Evolutionary conservation across 176 grass and related monocot genomes (phyloP), one percentile per base, ranked within the genome.

Genomic region (Phoenix dactylifera): DNA sequence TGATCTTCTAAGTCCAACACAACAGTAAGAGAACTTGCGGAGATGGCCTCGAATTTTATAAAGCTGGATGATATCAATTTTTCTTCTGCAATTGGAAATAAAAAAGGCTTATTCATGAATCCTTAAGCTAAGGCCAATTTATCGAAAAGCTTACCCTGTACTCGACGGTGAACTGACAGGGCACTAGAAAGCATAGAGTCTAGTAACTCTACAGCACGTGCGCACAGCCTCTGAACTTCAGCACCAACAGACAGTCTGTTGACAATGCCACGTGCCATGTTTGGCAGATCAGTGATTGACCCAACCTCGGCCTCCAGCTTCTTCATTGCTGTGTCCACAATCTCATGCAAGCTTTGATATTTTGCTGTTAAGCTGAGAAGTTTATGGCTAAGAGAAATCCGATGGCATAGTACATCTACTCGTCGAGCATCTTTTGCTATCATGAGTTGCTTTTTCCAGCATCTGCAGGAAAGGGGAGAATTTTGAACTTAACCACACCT

Each of bases 401-500:
- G 80, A 75, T 85, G 78, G 53, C 87, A 97, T 59, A 97, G 75
- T 53, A 88, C 76, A 75, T 97, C 92, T 56, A 97, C 69, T 58
- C 92, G 80, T 1, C 92, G 75, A 77, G 87, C 92, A 70, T 97
- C 87, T 82, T 85, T 97, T 49, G 87, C 92, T 67, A 80, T 79
- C 18, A 81, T 58, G 29, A 97, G 66, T 60, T 97, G 92, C 70
- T 91, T 97, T 76, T 90, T 97, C 92, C 86, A 97, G 68, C 77
- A 91, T 67, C 92, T 97, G 69, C 58, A 75, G 28, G 5, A 73
- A 58, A 77, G 44, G 63, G 35, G 35, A 44, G 10, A 12, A 12
- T 44, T 44, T 10, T 44, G 35, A 44, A 44, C 10, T 44, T 44
- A 14, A 44, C 35, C 35, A 44, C 35, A 44, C 35, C 10, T 44